Evolutionary conservation across 1,284 basidiomycete species (phyloP), one percentile per base, ranked within the genome.

Genomic region (Neonothopanus nambi): DNA sequence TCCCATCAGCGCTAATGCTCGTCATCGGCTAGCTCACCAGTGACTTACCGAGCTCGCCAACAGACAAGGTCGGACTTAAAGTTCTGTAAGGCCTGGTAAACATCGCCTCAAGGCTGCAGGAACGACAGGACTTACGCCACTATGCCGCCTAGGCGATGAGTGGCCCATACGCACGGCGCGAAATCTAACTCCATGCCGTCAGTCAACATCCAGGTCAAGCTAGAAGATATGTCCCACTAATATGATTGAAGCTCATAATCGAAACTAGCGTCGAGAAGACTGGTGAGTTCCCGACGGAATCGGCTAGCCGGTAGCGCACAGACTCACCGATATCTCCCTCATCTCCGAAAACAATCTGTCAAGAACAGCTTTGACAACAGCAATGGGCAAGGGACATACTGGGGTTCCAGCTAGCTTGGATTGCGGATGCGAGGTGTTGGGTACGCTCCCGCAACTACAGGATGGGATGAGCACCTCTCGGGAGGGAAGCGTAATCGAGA

Each of bases 211-310:
- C 38, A 42, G 50, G 47, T n/a, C 35, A 39, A 33, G 41, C 26
- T 24, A 39, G 44, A 48, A 39, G 46, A 35, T 26, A 44, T 50
- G 44, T 48, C 61, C 33, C 26, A 64, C 63, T 62, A 30, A 61
- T 59, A 49, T 63, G 61, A 47, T 64, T 64, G 12, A 50, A 55
- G 28, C 60, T 60, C 49, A 64, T 61, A 33, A 64, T 58, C 26
- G 60, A 58, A 20, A 58, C 63, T 63, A 49, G 30, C 24, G 37
- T 15, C 11, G 41, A 45, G 42, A n/a, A 24, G 35, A 40, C 7
- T 23, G 9, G 11, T 48, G 2, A 48, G 47, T 37, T 15, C 24
- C 40, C 46, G 28, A 37, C 44, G 15, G 35, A 37, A 51, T 39
- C 36, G 44, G 41, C 24, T 43, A 23, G n/a, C n/a, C n/a, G n/a